These are phyloP conservation scores for Persicaria maculosa DNA, from an alignment of 148 eudicot species.

Conservation along the genomic window DNA sequence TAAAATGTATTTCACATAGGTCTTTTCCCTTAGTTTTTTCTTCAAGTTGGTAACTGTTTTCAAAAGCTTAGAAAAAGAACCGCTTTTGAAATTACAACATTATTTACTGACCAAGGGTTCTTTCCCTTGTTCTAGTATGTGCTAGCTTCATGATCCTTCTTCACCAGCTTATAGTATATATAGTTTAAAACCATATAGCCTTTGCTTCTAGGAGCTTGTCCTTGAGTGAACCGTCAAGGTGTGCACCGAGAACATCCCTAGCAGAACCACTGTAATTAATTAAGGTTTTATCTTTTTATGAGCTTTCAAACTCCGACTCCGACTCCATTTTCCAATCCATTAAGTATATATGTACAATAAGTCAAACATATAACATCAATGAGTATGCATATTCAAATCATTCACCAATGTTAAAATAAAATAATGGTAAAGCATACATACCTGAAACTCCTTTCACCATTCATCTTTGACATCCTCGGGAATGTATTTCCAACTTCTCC, in stretches of 20 bases:
- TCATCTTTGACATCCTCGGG: no score
- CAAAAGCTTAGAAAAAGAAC: slow-evolving; percentile 15
- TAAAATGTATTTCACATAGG: background rate
- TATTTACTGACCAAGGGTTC: background rate
- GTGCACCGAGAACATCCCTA: slow-evolving; percentile 3
- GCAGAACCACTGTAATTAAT: no score
- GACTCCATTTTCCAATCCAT: no score
- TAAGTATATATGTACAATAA: background rate
- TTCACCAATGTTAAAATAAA: no score
- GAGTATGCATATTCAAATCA: no score
- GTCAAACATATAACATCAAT: no score
- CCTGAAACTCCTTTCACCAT: no score
- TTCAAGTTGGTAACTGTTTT: background rate
- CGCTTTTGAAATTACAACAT: slow-evolving; percentile 1
- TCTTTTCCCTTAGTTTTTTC: background rate
- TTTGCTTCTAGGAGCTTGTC: slow-evolving; percentile 3
- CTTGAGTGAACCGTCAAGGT: slow-evolving; percentile 7
- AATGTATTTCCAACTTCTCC: no score
- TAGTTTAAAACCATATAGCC: slow-evolving; percentile 5
- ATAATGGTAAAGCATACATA: no score
- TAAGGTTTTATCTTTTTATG: no score
- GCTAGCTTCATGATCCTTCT: background rate
- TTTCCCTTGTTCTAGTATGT: background rate
- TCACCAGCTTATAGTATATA: background rate
- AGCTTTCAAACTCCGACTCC: no score